Evolutionary conservation across 2,329 filamentous ascomycete genomes (phyloP).

Genomic region (Xylaria multiplex): DNA sequence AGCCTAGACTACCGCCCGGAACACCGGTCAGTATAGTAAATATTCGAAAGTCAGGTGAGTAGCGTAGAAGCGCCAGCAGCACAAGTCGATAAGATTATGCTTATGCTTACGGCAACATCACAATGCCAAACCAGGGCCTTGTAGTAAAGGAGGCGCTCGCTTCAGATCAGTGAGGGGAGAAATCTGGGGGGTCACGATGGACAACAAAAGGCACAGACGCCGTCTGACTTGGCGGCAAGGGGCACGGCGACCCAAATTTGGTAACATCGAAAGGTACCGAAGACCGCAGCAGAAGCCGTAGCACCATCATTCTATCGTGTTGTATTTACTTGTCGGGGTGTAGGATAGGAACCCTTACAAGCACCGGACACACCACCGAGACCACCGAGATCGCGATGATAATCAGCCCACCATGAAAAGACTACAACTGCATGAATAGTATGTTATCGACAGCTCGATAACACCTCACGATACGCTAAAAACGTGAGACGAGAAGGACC

Average conservation of each 20-base stretch:
- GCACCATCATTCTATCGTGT: constrained; percentile 15
- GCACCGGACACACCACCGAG: not conserved
- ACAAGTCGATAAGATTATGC: constrained; percentile 2
- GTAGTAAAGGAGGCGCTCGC: constrained; percentile 18
- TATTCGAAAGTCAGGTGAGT: not conserved
- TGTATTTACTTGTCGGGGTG: constrained; percentile 25
- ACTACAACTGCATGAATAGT: not conserved
- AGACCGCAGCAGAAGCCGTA: not conserved
- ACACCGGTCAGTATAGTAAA: not conserved
- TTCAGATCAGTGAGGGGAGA: constrained; percentile 16
- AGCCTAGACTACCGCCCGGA: not conserved
- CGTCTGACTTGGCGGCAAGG: constrained; percentile 35
- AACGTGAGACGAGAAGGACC: constrained; percentile 13
- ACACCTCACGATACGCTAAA: constrained; percentile 19
- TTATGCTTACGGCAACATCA: constrained; percentile 1
- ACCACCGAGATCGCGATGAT: constrained; percentile 10
- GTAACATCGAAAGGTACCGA: not conserved
- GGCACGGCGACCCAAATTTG: constrained; percentile 11
- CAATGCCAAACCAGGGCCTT: constrained; percentile 1
- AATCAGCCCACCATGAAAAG: constrained; percentile 6
- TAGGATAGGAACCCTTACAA: not conserved
- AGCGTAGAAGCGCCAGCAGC: constrained; percentile 3
- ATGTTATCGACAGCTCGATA: not conserved
- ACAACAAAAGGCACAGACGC: constrained; percentile 33
- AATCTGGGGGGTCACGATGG: constrained; percentile 39